Conservation (phyloP, 1,284 basidiomycete genomes). For the Fistulinella cinereoalba region DNA sequence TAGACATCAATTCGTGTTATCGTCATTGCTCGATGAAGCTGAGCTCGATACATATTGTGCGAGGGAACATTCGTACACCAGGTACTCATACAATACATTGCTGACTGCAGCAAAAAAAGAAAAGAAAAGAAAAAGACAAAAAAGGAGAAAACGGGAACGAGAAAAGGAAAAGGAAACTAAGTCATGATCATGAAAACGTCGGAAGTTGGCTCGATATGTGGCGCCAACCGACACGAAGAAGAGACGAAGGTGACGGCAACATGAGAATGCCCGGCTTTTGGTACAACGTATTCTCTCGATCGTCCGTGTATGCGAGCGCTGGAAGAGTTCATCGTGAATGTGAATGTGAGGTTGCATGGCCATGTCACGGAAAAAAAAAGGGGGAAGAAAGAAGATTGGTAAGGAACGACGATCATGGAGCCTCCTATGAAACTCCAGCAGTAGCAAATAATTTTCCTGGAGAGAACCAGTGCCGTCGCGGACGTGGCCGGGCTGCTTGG, state of each 20-base stretch:
- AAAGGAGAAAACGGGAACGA: constrained; percentile 9
- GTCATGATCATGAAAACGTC: constrained; percentile 22
- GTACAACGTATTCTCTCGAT: constrained; percentile 25
- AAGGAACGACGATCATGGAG: constrained; percentile 12
- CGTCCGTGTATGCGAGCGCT: constrained; percentile 7
- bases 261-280: constrained; percentile 14
- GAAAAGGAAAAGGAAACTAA: constrained; percentile 5
- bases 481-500: constrained; percentile 43
- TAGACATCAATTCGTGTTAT: constrained; percentile 10
- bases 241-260: constrained; percentile 19
- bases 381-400: constrained; percentile 4
- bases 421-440: constrained; percentile 38
- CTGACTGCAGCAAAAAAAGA: constrained; percentile 16
- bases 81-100: constrained; percentile 41
- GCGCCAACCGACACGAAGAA: constrained; percentile 17
- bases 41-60: constrained; percentile 21
- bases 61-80: constrained; percentile 32
- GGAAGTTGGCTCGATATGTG: constrained; percentile 23
- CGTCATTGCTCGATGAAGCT: constrained; percentile 3
- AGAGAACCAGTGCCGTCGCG: constrained; percentile 58
- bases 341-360: not conserved
- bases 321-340: not conserved
- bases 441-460: constrained; percentile 52
- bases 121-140: constrained; percentile 1
- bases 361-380: not conserved